Evolutionary conservation across 1,284 basidiomycete species (phyloP).

Genomic region (Ustilago crameri): DNA sequence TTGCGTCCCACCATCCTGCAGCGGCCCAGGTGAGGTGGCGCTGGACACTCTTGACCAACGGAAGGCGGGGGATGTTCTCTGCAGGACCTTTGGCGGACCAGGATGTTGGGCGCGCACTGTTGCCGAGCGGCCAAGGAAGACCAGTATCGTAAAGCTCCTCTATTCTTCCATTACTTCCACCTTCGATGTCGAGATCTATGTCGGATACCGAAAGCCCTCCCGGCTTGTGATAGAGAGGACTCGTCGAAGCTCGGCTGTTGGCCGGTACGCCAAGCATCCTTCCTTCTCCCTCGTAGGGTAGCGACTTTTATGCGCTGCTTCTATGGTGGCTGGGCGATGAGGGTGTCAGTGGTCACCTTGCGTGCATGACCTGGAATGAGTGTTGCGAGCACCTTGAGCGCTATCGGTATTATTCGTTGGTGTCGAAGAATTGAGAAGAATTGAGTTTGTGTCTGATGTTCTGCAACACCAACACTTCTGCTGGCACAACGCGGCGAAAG

Average conservation of each 20-base stretch:
- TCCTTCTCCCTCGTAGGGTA: neutral
- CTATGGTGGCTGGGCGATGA: too few species aligned
- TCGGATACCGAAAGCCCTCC: conserved; percentile 38
- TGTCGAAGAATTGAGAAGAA: too few species aligned
- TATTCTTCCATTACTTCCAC: conserved; percentile 53
- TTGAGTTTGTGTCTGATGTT: neutral
- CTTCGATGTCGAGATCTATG: conserved; percentile 65
- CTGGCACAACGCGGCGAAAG: conserved; percentile 5
- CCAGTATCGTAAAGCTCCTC: conserved; percentile 63
- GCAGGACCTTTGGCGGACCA: conserved; percentile 65
- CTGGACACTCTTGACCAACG: conserved; percentile 32
- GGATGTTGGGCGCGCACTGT: conserved; percentile 18
- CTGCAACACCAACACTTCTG: conserved; percentile 1
- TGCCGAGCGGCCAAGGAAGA: conserved; percentile 43
- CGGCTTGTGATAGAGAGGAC: conserved; percentile 34
- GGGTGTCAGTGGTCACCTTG: neutral
- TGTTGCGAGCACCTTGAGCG: too few species aligned
- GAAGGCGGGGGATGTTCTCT: conserved; percentile 41
- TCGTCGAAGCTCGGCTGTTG: conserved; percentile 36
- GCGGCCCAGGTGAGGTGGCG: conserved; percentile 58
- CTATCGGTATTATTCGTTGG: too few species aligned
- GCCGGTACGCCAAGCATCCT: conserved; percentile 44
- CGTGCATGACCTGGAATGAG: neutral
- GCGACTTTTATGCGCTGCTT: neutral
- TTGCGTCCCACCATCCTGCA: conserved; percentile 57